phyloP scores from a whole-genome alignment of 768 basidiomycete genomes.

The Mycena crocata region DNA sequence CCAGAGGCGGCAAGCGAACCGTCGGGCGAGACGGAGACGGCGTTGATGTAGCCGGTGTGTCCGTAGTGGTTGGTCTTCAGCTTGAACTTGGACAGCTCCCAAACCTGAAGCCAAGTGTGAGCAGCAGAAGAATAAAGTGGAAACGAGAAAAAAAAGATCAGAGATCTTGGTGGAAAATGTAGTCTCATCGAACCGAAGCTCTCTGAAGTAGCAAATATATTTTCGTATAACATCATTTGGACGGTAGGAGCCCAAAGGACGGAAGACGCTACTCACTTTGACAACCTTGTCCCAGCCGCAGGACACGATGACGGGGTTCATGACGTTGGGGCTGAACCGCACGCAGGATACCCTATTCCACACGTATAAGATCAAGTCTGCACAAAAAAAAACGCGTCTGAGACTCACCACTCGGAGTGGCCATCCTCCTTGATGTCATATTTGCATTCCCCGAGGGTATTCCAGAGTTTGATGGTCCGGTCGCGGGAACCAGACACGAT shows the following conservation, averaged over 20 bases:
- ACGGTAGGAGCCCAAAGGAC: conserved; percentile 24
- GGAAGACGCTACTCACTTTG: conserved; percentile 73
- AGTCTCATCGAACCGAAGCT: conserved; percentile 71
- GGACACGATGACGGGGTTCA: conserved; percentile 98
- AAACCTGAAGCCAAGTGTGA: conserved; percentile 72
- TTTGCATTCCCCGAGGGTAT: conserved; percentile 99
- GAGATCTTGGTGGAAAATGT: conserved; percentile 84
- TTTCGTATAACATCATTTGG: conserved; percentile 50
- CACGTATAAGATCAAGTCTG: neutral
- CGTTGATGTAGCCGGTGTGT: conserved; percentile 99
- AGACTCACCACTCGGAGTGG: conserved; percentile 88
- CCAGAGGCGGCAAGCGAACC: conserved; percentile 99
- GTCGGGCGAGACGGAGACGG: conserved; percentile 97
- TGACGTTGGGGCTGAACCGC: conserved; percentile 97
- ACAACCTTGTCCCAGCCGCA: conserved; percentile 99
- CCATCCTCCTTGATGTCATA: conserved; percentile 99
- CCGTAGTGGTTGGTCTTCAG: conserved; percentile 99
- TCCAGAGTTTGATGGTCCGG: conserved; percentile 99
- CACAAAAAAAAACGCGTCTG: conserved; percentile 1
- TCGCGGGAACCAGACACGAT: conserved; percentile 99
- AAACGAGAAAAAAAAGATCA: conserved; percentile 50
- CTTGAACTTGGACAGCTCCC: conserved; percentile 99
- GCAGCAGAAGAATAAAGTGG: conserved; percentile 9
- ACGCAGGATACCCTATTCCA: conserved; percentile 93
- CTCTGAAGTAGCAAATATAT: conserved; percentile 95